A percentile compares a stretch with the other conserved stretches of the same genome.
phyloP scores from a whole-genome alignment of 345 rosid genomes.

The Syzygium jambos region DNA sequence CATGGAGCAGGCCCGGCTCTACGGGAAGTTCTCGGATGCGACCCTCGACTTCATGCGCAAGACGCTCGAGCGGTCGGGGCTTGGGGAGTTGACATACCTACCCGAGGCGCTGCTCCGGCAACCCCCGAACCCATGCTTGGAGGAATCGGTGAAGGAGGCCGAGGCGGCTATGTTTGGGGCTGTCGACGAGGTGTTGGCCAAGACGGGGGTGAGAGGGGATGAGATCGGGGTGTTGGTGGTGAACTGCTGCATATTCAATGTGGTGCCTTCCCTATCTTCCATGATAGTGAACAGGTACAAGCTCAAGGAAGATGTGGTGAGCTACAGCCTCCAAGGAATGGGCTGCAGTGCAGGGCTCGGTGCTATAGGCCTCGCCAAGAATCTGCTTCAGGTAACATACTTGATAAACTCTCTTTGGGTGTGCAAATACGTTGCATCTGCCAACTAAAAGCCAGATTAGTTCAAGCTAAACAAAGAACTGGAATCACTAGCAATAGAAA shows the following conservation, averaged over 20 bases:
- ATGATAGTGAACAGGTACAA: conserved; percentile 18
- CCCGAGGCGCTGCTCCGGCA: not conserved
- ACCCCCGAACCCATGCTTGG: not conserved
- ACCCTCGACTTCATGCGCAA: conserved; percentile 1
- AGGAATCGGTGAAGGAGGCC: not conserved
- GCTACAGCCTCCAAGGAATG: conserved; percentile 24
- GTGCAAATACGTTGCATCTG: not conserved
- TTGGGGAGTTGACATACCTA: not conserved
- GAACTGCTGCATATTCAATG: not conserved
- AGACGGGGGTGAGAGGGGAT: conserved; percentile 1
- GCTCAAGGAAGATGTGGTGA: conserved; percentile 7
- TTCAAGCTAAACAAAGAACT: not conserved
- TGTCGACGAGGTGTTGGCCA: not conserved
- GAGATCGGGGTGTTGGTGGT: conserved; percentile 5
- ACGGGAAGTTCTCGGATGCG: not conserved
- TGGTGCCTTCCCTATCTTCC: conserved; percentile 13
- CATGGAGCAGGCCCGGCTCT: not conserved
- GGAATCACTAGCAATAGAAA: not conserved
- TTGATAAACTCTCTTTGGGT: not conserved
- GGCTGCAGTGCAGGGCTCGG: conserved; percentile 19
- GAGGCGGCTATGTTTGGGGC: not conserved
- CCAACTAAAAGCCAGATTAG: not conserved
- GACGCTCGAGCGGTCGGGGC: conserved; percentile 3
- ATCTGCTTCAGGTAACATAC: conserved; percentile 1
- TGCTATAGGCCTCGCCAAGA: conserved; percentile 6